Base-by-base conservation (phyloP, 202 grass and related monocot genomes). In the Schoenoplectus tabernaemontani region DNA sequence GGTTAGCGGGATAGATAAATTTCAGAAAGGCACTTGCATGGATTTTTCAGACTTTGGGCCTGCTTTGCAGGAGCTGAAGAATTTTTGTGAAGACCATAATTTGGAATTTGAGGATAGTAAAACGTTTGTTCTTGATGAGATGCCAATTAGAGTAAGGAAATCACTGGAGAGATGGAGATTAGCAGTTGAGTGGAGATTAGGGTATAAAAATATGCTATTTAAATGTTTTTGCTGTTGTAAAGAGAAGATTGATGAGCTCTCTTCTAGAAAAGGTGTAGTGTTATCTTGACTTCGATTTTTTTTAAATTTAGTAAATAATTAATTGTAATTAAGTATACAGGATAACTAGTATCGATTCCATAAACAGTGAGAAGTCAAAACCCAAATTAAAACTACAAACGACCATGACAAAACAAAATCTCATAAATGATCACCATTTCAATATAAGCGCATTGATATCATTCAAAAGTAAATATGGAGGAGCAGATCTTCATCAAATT, bases 161-260 rank as follows among this genome's bases (percentile, higher is more conserved):
- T 88, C 87, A 44, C 36, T 97, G 9, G 83, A 97, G 73, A 93
- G 91, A 83, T 97, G 90, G 91, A 77, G 84, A 93, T 91, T 90
- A 57, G 91, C 90, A 16, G 76, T 91, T 17, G 84, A 86, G 16
- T 96, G 90, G 90, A 92, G 93, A 90, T 90, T 78, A 48, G 91
- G 37, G 64, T 92, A 90, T 76, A 96, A 96, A 81, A 92, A 71
- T 53, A 77, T 85, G 58, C 79, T 96, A 59, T 77, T 64, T 12
- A 92, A 86, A 44, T 92, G 90, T 87, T 62, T 90, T 77, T 80
- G 32, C 13, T 85, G 88, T 81, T 92, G 87, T 81, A 77, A 84
- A 86, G 67, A 78, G 67, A 57, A 72, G 59, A 33, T 88, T 70
- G 59, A 84, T 23, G 86, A 86, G 42, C 81, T 93, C 83, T 84